These are phyloP conservation scores for Lanzia echinophila DNA, from an alignment of 2,329 filamentous ascomycete species.

Conservation along the genomic window DNA sequence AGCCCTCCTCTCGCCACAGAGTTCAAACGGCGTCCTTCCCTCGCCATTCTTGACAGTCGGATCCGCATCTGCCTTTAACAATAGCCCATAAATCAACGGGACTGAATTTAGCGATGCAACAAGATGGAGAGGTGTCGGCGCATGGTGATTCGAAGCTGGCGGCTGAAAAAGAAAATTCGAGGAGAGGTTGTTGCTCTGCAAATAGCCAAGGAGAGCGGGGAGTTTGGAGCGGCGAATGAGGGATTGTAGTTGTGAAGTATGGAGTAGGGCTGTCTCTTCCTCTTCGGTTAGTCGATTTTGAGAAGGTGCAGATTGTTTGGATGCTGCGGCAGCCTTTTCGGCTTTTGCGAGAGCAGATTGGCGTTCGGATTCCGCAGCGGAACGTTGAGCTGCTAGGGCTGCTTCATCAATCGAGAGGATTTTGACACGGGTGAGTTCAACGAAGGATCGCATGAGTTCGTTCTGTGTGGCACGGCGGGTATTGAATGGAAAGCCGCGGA, in stretches of 20 bases:
- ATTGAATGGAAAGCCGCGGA: slow-evolving; percentile 87
- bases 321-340: slow-evolving; percentile 39
- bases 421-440: slow-evolving; percentile 88
- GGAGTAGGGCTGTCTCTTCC: slow-evolving; percentile 73
- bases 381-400: slow-evolving; percentile 44
- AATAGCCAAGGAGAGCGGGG: slow-evolving; percentile 77
- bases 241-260: slow-evolving; percentile 84
- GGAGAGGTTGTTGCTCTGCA: slow-evolving; percentile 66
- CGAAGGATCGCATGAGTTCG: slow-evolving; percentile 89
- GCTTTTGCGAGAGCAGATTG: slow-evolving; percentile 34
- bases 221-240: slow-evolving; percentile 85
- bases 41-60: slow-evolving; percentile 66
- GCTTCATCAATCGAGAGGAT: slow-evolving; percentile 69
- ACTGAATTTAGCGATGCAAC: slow-evolving; percentile 76
- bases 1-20: slow-evolving; percentile 78
- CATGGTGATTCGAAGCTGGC: slow-evolving; percentile 64
- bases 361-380: slow-evolving; percentile 40
- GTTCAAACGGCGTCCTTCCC: slow-evolving; percentile 78
- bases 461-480: slow-evolving; percentile 87
- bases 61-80: slow-evolving; percentile 68
- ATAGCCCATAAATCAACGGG: slow-evolving; percentile 68
- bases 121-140: slow-evolving; percentile 73
- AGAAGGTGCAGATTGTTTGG: slow-evolving; percentile 38
- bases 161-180: slow-evolving; percentile 73
- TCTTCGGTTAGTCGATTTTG: slow-evolving; percentile 59